phyloP scores from a whole-genome alignment of 495 filamentous ascomycete genomes.

The Evansstolkia leycettana region DNA sequence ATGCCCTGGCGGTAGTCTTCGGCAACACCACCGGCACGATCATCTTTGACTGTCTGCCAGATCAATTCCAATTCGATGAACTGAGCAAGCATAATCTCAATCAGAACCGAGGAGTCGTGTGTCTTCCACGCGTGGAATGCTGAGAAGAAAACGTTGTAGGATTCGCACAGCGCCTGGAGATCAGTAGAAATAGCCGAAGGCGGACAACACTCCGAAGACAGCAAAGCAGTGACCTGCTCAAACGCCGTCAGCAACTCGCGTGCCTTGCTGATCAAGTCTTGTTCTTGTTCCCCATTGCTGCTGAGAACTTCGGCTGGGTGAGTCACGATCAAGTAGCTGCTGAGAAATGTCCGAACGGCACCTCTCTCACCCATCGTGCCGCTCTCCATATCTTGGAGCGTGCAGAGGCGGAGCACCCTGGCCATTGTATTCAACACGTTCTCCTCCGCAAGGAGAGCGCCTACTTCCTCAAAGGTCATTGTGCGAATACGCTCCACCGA shows the following conservation, averaged over 20 bases:
- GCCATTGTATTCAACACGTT: constrained; percentile 57
- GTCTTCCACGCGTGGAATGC: constrained; percentile 95
- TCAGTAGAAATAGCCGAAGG: constrained; percentile 25
- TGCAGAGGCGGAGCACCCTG: constrained; percentile 63
- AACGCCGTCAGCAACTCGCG: constrained; percentile 74
- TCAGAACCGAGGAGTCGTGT: constrained; percentile 74
- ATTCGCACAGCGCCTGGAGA: constrained; percentile 36
- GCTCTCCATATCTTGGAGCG: constrained; percentile 56
- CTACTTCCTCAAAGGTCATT: constrained; percentile 73
- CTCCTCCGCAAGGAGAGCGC: constrained; percentile 62
- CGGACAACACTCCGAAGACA: constrained; percentile 41
- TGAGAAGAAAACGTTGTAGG: constrained; percentile 73
- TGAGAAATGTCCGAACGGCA: constrained; percentile 79
- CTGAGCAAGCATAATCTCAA: constrained; percentile 91
- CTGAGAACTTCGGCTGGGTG: constrained; percentile 86
- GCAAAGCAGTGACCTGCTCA: constrained; percentile 57
- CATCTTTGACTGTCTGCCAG: constrained; percentile 91
- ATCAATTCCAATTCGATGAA: constrained; percentile 94
- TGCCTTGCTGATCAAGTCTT: constrained; percentile 82
- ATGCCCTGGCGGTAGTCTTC: constrained; percentile 89
- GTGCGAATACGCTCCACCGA: constrained; percentile 62
- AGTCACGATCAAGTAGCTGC: constrained; percentile 82
- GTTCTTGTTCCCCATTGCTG: constrained; percentile 73
- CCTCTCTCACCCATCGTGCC: constrained; percentile 63
- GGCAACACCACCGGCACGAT: constrained; percentile 70